Base-by-base conservation (phyloP, 1,284 basidiomycete species). In the Entoloma clypeatum region DNA sequence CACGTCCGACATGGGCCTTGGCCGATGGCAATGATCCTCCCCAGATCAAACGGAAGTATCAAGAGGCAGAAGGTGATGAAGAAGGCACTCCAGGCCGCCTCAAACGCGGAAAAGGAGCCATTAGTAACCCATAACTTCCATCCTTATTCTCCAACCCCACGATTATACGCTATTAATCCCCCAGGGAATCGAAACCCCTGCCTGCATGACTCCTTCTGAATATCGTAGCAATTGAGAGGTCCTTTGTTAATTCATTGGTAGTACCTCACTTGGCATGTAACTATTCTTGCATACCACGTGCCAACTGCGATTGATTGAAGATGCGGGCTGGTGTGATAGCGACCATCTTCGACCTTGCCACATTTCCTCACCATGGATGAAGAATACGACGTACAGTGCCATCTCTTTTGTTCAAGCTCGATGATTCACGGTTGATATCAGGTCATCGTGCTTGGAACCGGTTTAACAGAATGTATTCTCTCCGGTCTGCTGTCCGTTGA, bases 401-500 rank as follows among this genome's bases (percentile, higher is more conserved):
- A n/a, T 43, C 18, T 43, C 43, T 39, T 37, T 45, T 48, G 48
- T 24, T 18, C 32, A 4, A 23, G 34, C 8, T 34, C 6, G 14
- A 14, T 16, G 38, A 42, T 54, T 56, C 39, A 62, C 44, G 36
- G 39, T 32, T 10, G 35, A 34, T 16, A 29, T 27, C 57, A 94
- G 92, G 90, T 93, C 62, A 79, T 95, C 62, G 92, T 95, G 57
- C 79, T 95, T 48, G 95, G 95, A 53, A 98, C 95, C 48, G 95
- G 95, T 52, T 72, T 99, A 62, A 96, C 95, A 41, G 96, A 99
- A 68, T 99, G 96, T 71, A 94, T 99, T 62, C 81, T 99, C 49
- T 97, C 93, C 11, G 93, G 91, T 50, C 74, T 94, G 62, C 78
- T 99, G 55, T 99, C 95, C 21, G 95, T 99, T 45, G 95, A 98